Conservation (phyloP, 352 stramenopile species). For the Globisporangium cylindrosporum region DNA sequence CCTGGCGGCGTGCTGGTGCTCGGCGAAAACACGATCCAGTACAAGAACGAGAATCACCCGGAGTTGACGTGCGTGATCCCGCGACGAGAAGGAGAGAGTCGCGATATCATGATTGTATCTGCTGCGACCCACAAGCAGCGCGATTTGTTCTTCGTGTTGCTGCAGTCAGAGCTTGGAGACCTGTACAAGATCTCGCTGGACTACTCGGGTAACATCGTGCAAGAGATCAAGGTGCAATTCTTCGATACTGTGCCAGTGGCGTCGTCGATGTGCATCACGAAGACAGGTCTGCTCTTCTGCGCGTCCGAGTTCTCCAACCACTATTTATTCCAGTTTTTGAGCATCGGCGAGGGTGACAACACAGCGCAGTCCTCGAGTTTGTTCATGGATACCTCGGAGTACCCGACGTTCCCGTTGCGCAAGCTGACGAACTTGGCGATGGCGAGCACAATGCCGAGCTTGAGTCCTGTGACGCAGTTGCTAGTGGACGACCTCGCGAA, state of each 20-base stretch:
- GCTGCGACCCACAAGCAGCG: conserved; percentile 93
- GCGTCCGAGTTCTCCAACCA: conserved; percentile 98
- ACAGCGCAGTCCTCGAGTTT: conserved; percentile 71
- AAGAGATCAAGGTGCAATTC: conserved; percentile 89
- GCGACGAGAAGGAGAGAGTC: conserved; percentile 67
- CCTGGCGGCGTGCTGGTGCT: conserved; percentile 95
- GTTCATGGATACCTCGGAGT: conserved; percentile 61
- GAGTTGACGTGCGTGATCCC: conserved; percentile 75
- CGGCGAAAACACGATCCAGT: conserved; percentile 96
- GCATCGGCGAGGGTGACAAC: conserved; percentile 92
- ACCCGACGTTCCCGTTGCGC: conserved; percentile 69
- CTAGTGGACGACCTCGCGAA: conserved; percentile 94
- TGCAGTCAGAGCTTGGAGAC: conserved; percentile 98
- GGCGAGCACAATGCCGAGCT: conserved; percentile 74
- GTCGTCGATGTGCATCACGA: conserved; percentile 96
- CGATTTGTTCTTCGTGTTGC: conserved; percentile 96
- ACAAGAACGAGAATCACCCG: conserved; percentile 94
- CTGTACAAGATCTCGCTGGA: conserved; percentile 97
- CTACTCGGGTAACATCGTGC: conserved; percentile 76
- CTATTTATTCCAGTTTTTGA: conserved; percentile 97
- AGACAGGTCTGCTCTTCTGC: conserved; percentile 96
- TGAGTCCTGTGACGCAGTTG: conserved; percentile 94
- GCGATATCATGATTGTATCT: conserved; percentile 92
- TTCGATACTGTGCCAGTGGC: conserved; percentile 97
- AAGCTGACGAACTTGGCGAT: conserved; percentile 89